Evolutionary conservation across 352 stramenopile genomes (phyloP), one percentile per base, ranked within the genome.

Genomic region (Phytophthora palmivora): DNA sequence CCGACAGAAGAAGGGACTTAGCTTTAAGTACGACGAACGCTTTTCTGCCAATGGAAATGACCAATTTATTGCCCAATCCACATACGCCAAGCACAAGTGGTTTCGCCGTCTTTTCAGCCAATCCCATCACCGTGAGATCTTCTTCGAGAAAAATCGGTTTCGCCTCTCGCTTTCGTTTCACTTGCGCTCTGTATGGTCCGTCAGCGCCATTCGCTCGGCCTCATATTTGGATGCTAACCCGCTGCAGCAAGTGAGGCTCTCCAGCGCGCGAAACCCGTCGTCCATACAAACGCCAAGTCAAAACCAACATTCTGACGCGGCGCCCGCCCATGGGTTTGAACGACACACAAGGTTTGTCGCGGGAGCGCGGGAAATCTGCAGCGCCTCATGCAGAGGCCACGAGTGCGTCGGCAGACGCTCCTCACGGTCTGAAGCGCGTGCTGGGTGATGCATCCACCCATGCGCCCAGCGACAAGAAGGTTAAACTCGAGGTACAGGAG

Each of bases 291-390:
- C 26, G 6, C 11, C 52, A 58, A 76, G 64, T 57, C 26, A 75
- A 85, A 82, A 82, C 72, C 62, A 71, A 71, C 76, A 85, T 74
- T 85, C 76, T 57, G 52, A 24, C 16, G 18, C 42, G 37, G 32
- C 32, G 10, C 30, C 43, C 24, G 37, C 46, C 65, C 24, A 85
- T 85, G 76, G 76, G 76, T 82, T 80, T 78, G 66, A 75, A 82
- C 64, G 67, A 72, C 54, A 67, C 39, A 58, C 63, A 47, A 63
- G 58, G 56, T 67, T 68, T 65, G 43, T 53, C 52, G 26, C 46
- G 12, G 18, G 48, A 64, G 48, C 38, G 62, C 54, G 62, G 52
- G 61, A 70, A 70, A 70, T 37, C 39, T 57, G 19, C 41, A 3
- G 8, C 44, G 16, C 14, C 36, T 2, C 47, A 58, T 18, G 39